Evolutionary conservation across 106 monocot genomes (phyloP), one percentile per base, ranked within the genome.

Genomic region (Dendrobium huoshanense): DNA sequence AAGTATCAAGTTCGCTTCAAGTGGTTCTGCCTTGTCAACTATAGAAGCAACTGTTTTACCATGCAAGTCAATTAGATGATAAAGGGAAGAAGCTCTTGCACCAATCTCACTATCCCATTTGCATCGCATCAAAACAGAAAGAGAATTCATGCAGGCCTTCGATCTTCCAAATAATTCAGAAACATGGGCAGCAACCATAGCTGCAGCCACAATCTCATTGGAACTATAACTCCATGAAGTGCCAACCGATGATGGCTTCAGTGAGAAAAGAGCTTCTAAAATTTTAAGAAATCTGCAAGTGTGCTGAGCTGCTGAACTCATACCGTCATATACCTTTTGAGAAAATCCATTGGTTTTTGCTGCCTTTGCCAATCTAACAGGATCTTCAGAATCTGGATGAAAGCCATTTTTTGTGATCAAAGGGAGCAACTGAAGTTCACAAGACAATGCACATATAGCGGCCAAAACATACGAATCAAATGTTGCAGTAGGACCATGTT

Each of bases 161-260:
- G 98, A 99, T 70, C 90, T 82, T 80, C 92, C 86, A 84, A 99
- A 99, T 29, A 95, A 75, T 77, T 99, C 95, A 55, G 98, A 99
- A 74, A 99, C 98, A 88, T 99, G 98, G 58, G 98, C 98, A 76
- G 95, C 95, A 77, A 99, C 98, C 98, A 99, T 99, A 68, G 98
- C 98, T 77, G 98, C 98, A 77, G 98, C 98, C 17, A 99, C 95
- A 40, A 99, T 99, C 88, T 99, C 98, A 87, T 99, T 92, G 47
- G 98, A 99, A 83, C 98, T 91, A 75, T 91, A 99, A 80, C 87
- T 88, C 98, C 98, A 99, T 41, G 98, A 91, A n/a, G 98, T 95
- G 65, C 98, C 98, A 27, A 93, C 91, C 15, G 95, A 99, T 43
- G 98, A 99, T 72, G 98, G 98, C 83, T 99, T 99, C 81, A 99